Evolutionary conservation across 352 stramenopile genomes (phyloP).

Genomic region (Phytophthora podocarpi): DNA sequence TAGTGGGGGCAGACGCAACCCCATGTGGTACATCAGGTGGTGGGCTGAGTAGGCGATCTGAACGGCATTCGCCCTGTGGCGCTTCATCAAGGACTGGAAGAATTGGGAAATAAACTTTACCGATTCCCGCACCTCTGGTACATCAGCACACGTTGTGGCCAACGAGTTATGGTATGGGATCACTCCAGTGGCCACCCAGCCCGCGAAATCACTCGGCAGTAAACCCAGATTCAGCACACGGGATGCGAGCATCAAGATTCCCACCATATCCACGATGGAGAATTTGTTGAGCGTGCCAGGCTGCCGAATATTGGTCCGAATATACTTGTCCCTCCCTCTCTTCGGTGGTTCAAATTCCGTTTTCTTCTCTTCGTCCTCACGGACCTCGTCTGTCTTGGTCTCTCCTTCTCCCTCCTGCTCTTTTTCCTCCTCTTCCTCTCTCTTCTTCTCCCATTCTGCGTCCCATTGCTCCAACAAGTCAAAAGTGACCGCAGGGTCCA

Average conservation of each 20-base stretch:
- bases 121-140: constrained; percentile 45
- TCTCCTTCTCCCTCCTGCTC: neutral
- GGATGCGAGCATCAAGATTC: constrained; percentile 63
- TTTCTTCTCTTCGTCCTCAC: neutral
- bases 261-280: constrained; percentile 60
- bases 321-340: neutral
- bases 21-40: constrained; percentile 75
- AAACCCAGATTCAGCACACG: constrained; percentile 69
- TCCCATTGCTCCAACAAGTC: constrained; percentile 81
- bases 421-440: constrained; percentile 20
- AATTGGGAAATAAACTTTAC: constrained; percentile 61
- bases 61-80: constrained; percentile 42
- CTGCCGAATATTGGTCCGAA: constrained; percentile 9
- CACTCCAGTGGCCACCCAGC: constrained; percentile 64
- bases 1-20: constrained; percentile 68
- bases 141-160: constrained; percentile 42
- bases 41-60: constrained; percentile 57
- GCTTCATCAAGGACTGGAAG: constrained; percentile 54
- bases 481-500: constrained; percentile 59
- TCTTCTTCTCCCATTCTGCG: constrained; percentile 41
- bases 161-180: constrained; percentile 75
- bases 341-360: neutral
- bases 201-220: constrained; percentile 62
- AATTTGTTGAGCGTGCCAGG: constrained; percentile 50
- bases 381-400: neutral